phyloP scores from a whole-genome alignment of 2,329 filamentous ascomycete genomes.

The Cladosporium sp. region DNA sequence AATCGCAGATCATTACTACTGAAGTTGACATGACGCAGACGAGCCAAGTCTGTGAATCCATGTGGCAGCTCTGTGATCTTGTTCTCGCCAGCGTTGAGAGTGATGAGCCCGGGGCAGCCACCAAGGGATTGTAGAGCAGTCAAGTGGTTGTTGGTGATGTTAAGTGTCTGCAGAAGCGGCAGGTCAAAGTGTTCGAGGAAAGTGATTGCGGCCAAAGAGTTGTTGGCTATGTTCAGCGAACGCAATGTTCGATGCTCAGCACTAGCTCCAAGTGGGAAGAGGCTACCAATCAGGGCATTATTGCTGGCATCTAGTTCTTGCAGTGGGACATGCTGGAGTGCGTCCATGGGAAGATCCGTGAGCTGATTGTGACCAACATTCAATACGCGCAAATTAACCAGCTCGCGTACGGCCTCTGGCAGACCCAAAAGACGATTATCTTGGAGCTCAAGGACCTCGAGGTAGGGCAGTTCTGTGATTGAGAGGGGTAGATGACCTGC shows the following conservation, averaged over 20 bases:
- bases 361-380: conserved; percentile 81
- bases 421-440: conserved; percentile 74
- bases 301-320: conserved; percentile 72
- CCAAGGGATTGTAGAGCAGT: conserved; percentile 69
- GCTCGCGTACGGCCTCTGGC: conserved; percentile 64
- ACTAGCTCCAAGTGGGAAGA: conserved; percentile 59
- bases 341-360: conserved; percentile 67
- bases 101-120: conserved; percentile 72
- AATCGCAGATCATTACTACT: conserved; percentile 78
- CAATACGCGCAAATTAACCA: conserved; percentile 70
- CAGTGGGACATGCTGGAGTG: conserved; percentile 66
- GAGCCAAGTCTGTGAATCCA: conserved; percentile 68
- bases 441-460: conserved; percentile 81
- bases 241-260: conserved; percentile 65
- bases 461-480: conserved; percentile 63
- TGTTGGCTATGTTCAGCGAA: conserved; percentile 73
- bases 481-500: conserved; percentile 65
- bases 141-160: conserved; percentile 79
- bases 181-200: conserved; percentile 57
- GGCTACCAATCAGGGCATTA: conserved; percentile 72
- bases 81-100: conserved; percentile 79
- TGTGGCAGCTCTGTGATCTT: conserved; percentile 72
- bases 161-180: conserved; percentile 71
- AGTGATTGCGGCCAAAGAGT: conserved; percentile 62
- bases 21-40: conserved; percentile 76